Evolutionary conservation across 2,329 filamentous ascomycete species (phyloP).

Genomic region (Colletotrichum agaves): DNA sequence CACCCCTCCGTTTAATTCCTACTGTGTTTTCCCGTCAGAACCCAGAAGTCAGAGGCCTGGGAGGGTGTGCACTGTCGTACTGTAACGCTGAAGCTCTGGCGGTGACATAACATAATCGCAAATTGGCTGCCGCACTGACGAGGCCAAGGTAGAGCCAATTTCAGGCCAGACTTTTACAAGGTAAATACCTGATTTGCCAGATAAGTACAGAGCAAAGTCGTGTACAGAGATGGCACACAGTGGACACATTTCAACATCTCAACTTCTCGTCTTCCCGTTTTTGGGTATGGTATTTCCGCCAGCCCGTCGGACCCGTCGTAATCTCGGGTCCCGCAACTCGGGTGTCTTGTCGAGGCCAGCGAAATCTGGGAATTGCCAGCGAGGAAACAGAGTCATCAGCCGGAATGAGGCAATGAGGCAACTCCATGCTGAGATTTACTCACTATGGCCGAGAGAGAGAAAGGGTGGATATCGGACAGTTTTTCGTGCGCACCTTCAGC

Average conservation of each 20-base stretch:
- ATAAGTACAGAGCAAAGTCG: not conserved
- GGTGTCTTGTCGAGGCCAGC: constrained; percentile 3
- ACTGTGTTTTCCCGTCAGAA: not conserved
- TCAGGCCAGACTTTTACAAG: not conserved
- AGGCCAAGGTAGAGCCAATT: constrained; percentile 5
- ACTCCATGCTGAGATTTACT: constrained; percentile 1
- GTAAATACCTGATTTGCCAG: not conserved
- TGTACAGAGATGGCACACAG: not conserved
- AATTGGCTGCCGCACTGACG: constrained; percentile 27
- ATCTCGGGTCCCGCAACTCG: constrained; percentile 8
- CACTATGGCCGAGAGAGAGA: not conserved
- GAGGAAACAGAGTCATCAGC: constrained; percentile 6
- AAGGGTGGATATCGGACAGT: constrained; percentile 2
- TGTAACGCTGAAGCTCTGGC: not conserved
- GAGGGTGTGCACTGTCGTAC: constrained; percentile 6
- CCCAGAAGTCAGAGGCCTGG: not conserved
- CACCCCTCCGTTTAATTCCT: constrained; percentile 8
- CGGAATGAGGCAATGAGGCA: constrained; percentile 12
- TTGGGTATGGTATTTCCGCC: not conserved
- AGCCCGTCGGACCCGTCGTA: constrained; percentile 14
- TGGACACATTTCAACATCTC: not conserved
- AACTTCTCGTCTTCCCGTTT: not conserved
- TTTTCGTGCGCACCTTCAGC: constrained; percentile 6
- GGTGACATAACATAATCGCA: constrained; percentile 23
- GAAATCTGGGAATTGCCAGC: constrained; percentile 18